A percentile compares a stretch with the other conserved stretches of the same genome.
phyloP scores from a whole-genome alignment of 2,329 filamentous ascomycete species.

The Davidsoniella eucalypti region DNA sequence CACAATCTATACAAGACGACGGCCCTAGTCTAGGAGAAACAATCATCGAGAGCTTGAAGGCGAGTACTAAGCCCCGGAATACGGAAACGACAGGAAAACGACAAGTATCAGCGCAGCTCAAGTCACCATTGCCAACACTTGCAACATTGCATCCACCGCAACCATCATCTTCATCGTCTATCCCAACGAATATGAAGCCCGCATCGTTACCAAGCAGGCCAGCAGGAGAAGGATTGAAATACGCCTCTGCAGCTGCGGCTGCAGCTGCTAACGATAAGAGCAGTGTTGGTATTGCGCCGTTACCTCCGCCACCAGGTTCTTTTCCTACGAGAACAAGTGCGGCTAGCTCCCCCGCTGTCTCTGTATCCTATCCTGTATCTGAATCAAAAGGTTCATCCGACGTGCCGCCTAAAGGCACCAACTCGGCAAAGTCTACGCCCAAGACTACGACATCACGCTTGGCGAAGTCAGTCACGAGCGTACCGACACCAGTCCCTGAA shows the following conservation, averaged over 20 bases:
- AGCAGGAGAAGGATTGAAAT: slow-evolving; percentile 83
- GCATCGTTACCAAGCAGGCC: slow-evolving; percentile 71
- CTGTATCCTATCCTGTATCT: slow-evolving; percentile 28
- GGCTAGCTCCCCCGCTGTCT: slow-evolving; percentile 35
- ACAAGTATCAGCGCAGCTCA: slow-evolving; percentile 75
- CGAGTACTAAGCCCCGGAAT: slow-evolving; percentile 30
- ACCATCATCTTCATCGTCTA: slow-evolving; percentile 39
- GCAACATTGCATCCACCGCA: slow-evolving; percentile 72
- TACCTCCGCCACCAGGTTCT: slow-evolving; percentile 72
- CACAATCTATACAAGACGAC: slow-evolving; percentile 83
- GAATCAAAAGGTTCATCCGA: slow-evolving; percentile 21
- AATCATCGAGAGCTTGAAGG: slow-evolving; percentile 17
- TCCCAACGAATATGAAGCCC: slow-evolving; percentile 71
- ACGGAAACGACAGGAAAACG: slow-evolving; percentile 37
- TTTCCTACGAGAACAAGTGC: slow-evolving; percentile 32
- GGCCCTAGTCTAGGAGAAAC: slow-evolving; percentile 24
- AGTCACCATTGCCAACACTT: slow-evolving; percentile 82
- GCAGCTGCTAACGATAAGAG: slow-evolving; percentile 77
- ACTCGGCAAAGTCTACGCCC: slow-evolving; percentile 21
- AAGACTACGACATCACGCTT: slow-evolving; percentile 8
- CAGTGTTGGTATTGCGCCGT: slow-evolving; percentile 80
- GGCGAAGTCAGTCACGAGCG: slow-evolving; percentile 22
- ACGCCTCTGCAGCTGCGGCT: slow-evolving; percentile 87
- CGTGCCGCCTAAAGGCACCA: slow-evolving; percentile 25
- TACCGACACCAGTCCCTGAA: slow-evolving; percentile 25